Conservation (phyloP, 495 filamentous ascomycete genomes). For the Aspergillus affinis region DNA sequence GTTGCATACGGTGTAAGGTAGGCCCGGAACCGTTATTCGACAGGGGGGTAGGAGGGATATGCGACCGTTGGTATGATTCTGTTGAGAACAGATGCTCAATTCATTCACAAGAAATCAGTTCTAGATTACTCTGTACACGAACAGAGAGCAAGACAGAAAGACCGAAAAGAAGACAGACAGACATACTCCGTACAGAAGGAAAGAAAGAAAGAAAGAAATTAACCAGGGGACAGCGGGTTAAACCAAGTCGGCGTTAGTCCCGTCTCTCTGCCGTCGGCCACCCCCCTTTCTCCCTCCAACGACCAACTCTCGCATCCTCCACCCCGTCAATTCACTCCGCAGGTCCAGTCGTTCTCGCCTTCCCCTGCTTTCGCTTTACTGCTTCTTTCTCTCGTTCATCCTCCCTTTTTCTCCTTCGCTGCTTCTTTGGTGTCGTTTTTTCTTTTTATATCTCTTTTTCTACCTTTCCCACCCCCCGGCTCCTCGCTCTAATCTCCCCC, state of each 20-base stretch:
- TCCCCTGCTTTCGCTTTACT: slow-evolving; percentile 24
- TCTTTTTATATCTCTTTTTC: slow-evolving; percentile 17
- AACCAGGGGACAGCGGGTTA: neutral
- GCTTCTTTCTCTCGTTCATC: slow-evolving; percentile 28
- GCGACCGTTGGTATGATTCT: neutral
- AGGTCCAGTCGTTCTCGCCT: slow-evolving; percentile 27
- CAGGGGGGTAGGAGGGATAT: neutral
- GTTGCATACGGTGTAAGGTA: too few relatives aligned
- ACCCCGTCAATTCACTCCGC: slow-evolving; percentile 24
- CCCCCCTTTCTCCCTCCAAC: slow-evolving; percentile 16
- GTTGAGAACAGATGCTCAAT: neutral
- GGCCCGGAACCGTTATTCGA: too few relatives aligned
- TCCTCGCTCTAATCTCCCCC: neutral
- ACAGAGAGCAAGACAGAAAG: too few relatives aligned
- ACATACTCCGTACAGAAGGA: neutral
- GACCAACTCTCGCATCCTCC: slow-evolving; percentile 17
- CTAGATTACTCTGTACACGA: too few relatives aligned
- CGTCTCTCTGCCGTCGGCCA: neutral
- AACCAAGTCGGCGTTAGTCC: neutral
- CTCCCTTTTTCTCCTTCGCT: slow-evolving; percentile 21
- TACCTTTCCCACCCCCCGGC: slow-evolving; percentile 3
- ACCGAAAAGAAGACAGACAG: too few relatives aligned
- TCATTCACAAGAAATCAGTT: too few relatives aligned
- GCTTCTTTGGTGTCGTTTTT: slow-evolving; percentile 10
- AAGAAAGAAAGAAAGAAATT: slow-evolving; percentile 5